Conservation (phyloP, 2,329 filamentous ascomycete genomes). For the Zarea fungicola region DNA sequence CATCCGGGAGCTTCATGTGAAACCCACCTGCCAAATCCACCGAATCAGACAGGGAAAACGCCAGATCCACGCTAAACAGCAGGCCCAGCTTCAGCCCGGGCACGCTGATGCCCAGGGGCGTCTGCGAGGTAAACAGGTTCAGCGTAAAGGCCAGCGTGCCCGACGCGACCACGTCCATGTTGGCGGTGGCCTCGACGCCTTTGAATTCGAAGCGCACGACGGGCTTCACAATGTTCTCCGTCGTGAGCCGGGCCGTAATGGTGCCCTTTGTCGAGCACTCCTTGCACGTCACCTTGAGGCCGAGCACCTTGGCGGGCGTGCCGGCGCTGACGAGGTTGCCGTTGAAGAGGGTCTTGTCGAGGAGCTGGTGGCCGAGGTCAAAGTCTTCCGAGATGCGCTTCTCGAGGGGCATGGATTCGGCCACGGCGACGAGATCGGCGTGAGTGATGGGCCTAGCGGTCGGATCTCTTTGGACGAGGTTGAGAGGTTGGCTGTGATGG, state of each 20-base stretch:
- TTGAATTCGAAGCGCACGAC: constrained; percentile 39
- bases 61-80: constrained; percentile 43
- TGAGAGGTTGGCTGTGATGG: not conserved
- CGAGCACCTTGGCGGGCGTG: constrained; percentile 14
- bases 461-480: not conserved
- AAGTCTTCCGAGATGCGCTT: constrained; percentile 18
- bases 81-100: constrained; percentile 38
- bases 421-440: not conserved
- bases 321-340: constrained; percentile 3
- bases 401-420: constrained; percentile 9
- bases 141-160: constrained; percentile 41
- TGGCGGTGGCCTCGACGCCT: constrained; percentile 38
- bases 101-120: constrained; percentile 36
- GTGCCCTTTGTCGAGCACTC: constrained; percentile 45
- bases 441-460: not conserved
- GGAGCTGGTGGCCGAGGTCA: constrained; percentile 11
- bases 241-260: constrained; percentile 37
- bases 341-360: constrained; percentile 13
- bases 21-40: constrained; percentile 40
- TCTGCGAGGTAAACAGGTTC: constrained; percentile 40
- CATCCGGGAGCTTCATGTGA: constrained; percentile 42
- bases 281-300: constrained; percentile 35
- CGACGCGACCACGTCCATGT: constrained; percentile 40
- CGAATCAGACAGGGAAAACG: constrained; percentile 38
- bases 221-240: constrained; percentile 33